Conservation (phyloP, 2,329 filamentous ascomycete species). For the Leptographium procerum region DNA sequence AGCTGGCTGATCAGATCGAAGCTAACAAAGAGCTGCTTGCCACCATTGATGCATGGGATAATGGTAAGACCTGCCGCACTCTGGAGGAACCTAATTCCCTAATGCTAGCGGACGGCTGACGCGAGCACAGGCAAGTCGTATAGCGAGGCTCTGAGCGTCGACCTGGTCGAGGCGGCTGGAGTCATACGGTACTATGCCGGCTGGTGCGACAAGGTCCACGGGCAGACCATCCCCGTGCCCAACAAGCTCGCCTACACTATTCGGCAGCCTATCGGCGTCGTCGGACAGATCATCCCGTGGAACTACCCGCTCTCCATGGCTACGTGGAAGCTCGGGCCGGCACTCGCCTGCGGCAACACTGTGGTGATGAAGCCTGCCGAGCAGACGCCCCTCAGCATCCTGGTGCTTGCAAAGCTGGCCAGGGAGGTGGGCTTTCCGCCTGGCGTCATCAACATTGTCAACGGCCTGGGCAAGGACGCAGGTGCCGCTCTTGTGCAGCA, state of each 20-base stretch:
- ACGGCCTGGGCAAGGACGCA: conserved; percentile 53
- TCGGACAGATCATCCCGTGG: conserved; percentile 60
- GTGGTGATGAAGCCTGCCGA: conserved; percentile 51
- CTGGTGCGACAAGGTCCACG: conserved; percentile 59
- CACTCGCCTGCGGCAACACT: conserved; percentile 48
- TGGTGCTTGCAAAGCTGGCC: conserved; percentile 52
- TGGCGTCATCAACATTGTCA: conserved; percentile 62
- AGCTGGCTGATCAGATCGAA: conserved; percentile 30
- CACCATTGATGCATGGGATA: conserved; percentile 66
- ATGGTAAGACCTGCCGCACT: conserved; percentile 42
- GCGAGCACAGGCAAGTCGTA: background rate
- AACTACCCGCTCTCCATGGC: conserved; percentile 64
- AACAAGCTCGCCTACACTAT: conserved; percentile 58
- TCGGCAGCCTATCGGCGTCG: conserved; percentile 58
- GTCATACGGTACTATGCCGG: conserved; percentile 64
- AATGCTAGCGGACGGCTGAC: background rate
- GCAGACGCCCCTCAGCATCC: conserved; percentile 47
- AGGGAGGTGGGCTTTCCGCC: conserved; percentile 63
- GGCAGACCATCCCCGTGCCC: conserved; percentile 55
- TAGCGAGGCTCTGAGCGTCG: conserved; percentile 48
- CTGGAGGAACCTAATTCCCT: background rate
- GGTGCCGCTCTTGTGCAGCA: conserved; percentile 57
- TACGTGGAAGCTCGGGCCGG: conserved; percentile 61
- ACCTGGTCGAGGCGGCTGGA: conserved; percentile 15
- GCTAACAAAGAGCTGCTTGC: conserved; percentile 24